Percentiles rank a stretch among this genome's conserved stretches.
Evolutionary conservation across 495 filamentous ascomycete genomes (phyloP).

Genomic region (Neurospora sp.): DNA sequence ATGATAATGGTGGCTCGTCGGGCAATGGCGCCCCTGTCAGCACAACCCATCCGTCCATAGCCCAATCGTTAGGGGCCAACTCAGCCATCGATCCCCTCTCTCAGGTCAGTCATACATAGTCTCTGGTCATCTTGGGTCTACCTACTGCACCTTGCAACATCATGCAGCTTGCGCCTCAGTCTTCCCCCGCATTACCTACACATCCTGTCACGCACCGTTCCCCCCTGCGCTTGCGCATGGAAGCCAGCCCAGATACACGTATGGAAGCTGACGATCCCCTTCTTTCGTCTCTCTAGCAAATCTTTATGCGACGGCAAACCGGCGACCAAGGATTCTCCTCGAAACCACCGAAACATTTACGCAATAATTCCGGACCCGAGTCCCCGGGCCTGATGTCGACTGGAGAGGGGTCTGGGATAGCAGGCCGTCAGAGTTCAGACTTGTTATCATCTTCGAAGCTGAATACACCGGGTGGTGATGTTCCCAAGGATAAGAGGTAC

Average conservation of each 20-base stretch:
- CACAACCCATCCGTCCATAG: not conserved
- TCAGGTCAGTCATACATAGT: conserved; percentile 21
- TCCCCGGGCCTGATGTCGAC: conserved; percentile 32
- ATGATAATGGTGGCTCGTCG: not conserved
- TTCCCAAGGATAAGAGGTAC: conserved; percentile 59
- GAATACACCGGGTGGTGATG: conserved; percentile 20
- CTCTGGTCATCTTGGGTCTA: not conserved
- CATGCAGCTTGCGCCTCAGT: not conserved
- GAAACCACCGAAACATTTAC: conserved; percentile 51
- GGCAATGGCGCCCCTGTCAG: conserved; percentile 2
- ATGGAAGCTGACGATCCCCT: not conserved
- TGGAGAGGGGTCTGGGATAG: conserved; percentile 6
- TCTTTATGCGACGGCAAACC: conserved; percentile 73
- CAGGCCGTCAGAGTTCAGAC: conserved; percentile 26
- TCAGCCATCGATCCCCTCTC: conserved; percentile 37
- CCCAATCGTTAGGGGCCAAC: conserved; percentile 11
- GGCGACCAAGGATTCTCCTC: conserved; percentile 37
- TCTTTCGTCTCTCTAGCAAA: conserved; percentile 37
- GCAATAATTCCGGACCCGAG: conserved; percentile 44
- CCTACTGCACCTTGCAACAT: not conserved
- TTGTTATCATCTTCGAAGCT: conserved; percentile 17
- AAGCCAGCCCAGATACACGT: not conserved
- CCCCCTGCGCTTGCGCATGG: not conserved
- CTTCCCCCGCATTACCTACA: not conserved
- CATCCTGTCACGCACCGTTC: not conserved